Percentiles rank a stretch among this genome's conserved stretches.
Evolutionary conservation across 2,329 filamentous ascomycete species (phyloP).

Genomic region (Aspergillus sp.): DNA sequence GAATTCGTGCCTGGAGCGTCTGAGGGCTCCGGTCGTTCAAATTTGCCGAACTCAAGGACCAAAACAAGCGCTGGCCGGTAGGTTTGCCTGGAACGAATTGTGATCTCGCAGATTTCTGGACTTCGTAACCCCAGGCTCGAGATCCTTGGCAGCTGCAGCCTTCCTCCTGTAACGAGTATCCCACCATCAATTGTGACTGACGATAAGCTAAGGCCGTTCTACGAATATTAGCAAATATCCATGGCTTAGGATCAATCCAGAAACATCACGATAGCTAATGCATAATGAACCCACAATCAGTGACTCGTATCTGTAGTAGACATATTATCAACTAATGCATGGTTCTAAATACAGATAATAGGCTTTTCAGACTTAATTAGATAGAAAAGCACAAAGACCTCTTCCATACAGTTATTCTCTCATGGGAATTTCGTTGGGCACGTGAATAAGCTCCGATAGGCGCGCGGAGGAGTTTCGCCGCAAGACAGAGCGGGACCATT

Average conservation of each 20-base stretch:
- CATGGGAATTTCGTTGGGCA: background rate
- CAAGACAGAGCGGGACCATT: conserved; percentile 5
- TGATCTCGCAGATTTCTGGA: background rate
- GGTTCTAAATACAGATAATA: too few species aligned
- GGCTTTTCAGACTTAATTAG: too few species aligned
- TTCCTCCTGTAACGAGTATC: background rate
- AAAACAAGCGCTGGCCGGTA: conserved; percentile 1
- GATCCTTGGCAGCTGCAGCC: background rate
- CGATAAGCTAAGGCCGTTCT: background rate
- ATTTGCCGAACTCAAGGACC: background rate
- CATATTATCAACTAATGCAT: background rate
- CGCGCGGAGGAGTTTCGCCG: conserved; percentile 6
- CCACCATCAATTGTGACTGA: background rate
- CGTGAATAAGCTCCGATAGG: conserved; percentile 11
- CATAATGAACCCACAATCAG: too few species aligned
- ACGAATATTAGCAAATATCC: background rate
- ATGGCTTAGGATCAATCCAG: background rate
- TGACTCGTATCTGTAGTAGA: too few species aligned
- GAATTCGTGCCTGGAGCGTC: conserved; percentile 31
- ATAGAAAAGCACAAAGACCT: too few species aligned
- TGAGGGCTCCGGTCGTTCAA: background rate
- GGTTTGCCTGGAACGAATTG: background rate
- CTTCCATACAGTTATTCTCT: too few species aligned
- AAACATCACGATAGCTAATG: too few species aligned
- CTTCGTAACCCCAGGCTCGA: background rate